A percentile compares a stretch with the other conserved stretches of the same genome.
These are phyloP conservation scores for Plectosphaerella sp. DNA, from an alignment of 2,329 filamentous ascomycete genomes.

Conservation along the genomic window DNA sequence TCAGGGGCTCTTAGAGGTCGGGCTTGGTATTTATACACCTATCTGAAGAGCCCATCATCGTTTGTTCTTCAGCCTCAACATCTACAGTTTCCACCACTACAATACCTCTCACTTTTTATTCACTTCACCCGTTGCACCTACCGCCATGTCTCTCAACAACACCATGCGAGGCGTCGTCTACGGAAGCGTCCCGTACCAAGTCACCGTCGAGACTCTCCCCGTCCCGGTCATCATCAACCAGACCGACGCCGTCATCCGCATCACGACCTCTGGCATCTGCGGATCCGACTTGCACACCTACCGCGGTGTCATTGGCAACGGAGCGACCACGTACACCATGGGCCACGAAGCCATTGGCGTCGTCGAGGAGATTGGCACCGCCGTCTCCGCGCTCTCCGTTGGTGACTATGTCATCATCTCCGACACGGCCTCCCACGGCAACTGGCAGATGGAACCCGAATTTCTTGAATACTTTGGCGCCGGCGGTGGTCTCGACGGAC, in stretches of 20 bases:
- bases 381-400: not conserved
- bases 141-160: too few relatives aligned
- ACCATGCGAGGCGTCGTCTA: not conserved
- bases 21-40: too few relatives aligned
- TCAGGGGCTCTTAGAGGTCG: too few relatives aligned
- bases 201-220: conserved; percentile 12
- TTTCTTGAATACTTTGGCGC: conserved; percentile 43
- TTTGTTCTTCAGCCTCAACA: too few relatives aligned
- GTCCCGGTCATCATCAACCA: conserved; percentile 9
- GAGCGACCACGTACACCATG: too few relatives aligned
- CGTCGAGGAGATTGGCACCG: not conserved
- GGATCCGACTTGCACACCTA: conserved; percentile 43
- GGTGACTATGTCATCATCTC: not conserved
- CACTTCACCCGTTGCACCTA: too few relatives aligned
- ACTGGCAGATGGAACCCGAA: conserved; percentile 38
- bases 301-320: conserved; percentile 14
- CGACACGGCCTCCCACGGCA: not conserved
- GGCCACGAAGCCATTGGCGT: not conserved
- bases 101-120: too few relatives aligned
- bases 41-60: too few relatives aligned
- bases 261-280: conserved; percentile 44
- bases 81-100: too few relatives aligned
- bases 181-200: not conserved
- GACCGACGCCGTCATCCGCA: conserved; percentile 27
- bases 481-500: conserved; percentile 18